Percentiles rank a stretch among this genome's conserved stretches.
Conservation (phyloP, 2,329 filamentous ascomycete genomes). For the Epichloe brachyelytri region DNA sequence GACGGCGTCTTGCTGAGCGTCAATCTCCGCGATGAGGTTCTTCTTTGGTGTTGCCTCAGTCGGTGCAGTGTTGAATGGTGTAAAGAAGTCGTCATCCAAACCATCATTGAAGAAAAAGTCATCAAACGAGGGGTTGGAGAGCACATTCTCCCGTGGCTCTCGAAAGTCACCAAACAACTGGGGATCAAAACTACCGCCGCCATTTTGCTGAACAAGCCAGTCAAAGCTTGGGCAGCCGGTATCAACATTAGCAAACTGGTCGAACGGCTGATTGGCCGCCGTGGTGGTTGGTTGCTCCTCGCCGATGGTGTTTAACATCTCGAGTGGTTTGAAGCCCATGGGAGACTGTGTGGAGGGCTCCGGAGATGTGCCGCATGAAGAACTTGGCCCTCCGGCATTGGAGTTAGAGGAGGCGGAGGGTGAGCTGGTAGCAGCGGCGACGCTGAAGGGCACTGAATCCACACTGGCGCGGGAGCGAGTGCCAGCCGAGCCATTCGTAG, state of each 20-base stretch:
- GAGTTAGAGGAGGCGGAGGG: slow-evolving; percentile 51
- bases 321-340: slow-evolving; percentile 47
- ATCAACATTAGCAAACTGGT: slow-evolving; percentile 20
- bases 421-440: slow-evolving; percentile 45
- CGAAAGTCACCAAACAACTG: slow-evolving; percentile 86
- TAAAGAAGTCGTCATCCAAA: slow-evolving; percentile 68
- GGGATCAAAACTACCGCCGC: slow-evolving; percentile 78
- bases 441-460: slow-evolving; percentile 35
- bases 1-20: slow-evolving; percentile 56
- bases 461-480: slow-evolving; percentile 36
- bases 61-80: slow-evolving; percentile 59
- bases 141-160: slow-evolving; percentile 72
- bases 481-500: slow-evolving; percentile 30
- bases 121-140: slow-evolving; percentile 58
- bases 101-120: slow-evolving; percentile 59
- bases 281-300: slow-evolving; percentile 42
- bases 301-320: slow-evolving; percentile 51
- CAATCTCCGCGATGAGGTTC: slow-evolving; percentile 66
- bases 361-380: slow-evolving; percentile 64
- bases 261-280: slow-evolving; percentile 21
- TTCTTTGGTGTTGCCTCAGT: slow-evolving; percentile 39
- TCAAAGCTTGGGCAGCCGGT: slow-evolving; percentile 48
- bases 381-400: slow-evolving; percentile 40
- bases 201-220: slow-evolving; percentile 69
- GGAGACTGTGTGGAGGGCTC: slow-evolving; percentile 65